A percentile compares a stretch with the other conserved stretches of the same genome.
phyloP scores from a whole-genome alignment of 2,329 filamentous ascomycete species.

The Fusarium sp. region DNA sequence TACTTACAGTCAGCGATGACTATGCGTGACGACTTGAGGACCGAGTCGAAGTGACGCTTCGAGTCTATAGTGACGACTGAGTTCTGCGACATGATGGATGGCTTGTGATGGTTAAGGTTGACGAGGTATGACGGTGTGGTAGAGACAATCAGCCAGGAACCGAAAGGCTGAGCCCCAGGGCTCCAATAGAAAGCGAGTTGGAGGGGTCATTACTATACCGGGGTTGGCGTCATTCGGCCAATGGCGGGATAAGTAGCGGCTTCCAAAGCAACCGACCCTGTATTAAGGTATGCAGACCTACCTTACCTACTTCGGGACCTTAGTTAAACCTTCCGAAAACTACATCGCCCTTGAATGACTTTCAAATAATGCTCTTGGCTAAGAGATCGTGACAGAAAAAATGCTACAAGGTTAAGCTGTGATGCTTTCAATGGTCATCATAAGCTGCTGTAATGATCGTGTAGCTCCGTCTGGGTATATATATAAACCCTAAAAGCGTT shows the following conservation, averaged over 20 bases:
- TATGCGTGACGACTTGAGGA: conserved; percentile 78
- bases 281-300: too few relatives aligned
- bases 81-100: conserved; percentile 44
- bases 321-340: background rate
- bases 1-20: conserved; percentile 89
- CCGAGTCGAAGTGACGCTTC: conserved; percentile 69
- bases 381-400: too few relatives aligned
- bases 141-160: conserved; percentile 33
- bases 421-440: background rate
- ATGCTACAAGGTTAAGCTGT: too few relatives aligned
- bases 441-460: too few relatives aligned
- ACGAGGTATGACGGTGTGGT: conserved; percentile 36
- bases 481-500: too few relatives aligned
- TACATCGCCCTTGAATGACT: background rate
- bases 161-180: conserved; percentile 25
- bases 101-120: conserved; percentile 31
- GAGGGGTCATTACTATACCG: conserved; percentile 45
- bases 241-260: conserved; percentile 10
- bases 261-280: background rate
- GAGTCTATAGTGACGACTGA: conserved; percentile 52
- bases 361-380: background rate
- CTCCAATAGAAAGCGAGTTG: conserved; percentile 35
- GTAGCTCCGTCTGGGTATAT: too few relatives aligned
- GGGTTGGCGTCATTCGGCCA: conserved; percentile 38
- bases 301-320: background rate